Evolutionary conservation across 106 monocot genomes (phyloP).

Genomic region (Triglochin maritima): DNA sequence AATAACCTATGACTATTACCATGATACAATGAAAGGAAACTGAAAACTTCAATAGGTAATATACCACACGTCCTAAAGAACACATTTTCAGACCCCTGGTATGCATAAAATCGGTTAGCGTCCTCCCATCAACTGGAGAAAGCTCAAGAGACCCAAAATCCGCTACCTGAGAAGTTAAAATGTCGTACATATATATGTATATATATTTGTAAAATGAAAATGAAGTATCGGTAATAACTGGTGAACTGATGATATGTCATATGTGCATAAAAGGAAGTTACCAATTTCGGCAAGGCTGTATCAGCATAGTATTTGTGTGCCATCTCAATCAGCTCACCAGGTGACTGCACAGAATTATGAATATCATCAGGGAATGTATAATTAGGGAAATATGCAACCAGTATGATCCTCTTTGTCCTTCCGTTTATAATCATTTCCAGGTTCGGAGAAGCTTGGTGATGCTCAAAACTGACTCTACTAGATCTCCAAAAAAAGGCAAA

Average conservation of each 20-base stretch:
- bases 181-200: background rate
- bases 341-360: slow-evolving; percentile 41
- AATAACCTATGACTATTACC: background rate
- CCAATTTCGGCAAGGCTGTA: slow-evolving; percentile 82
- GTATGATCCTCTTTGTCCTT: too few species aligned
- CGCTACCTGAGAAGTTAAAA: slow-evolving; percentile 46
- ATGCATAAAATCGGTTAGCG: slow-evolving; percentile 97
- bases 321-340: slow-evolving; percentile 82
- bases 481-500: too few species aligned
- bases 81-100: slow-evolving; percentile 89
- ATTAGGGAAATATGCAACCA: too few species aligned
- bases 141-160: slow-evolving; percentile 97
- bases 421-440: too few species aligned
- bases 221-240: too few species aligned
- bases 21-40: background rate
- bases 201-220: too few species aligned
- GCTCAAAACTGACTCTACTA: too few species aligned
- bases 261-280: slow-evolving; percentile 8
- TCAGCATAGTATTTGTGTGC: slow-evolving; percentile 79
- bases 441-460: too few species aligned
- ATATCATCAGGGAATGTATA: background rate
- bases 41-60: background rate
- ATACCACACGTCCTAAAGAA: slow-evolving; percentile 81
- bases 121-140: slow-evolving; percentile 96
- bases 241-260: too few species aligned